phyloP scores from a whole-genome alignment of 169 alveolate species.

The Plasmodium knowlesi region DNA sequence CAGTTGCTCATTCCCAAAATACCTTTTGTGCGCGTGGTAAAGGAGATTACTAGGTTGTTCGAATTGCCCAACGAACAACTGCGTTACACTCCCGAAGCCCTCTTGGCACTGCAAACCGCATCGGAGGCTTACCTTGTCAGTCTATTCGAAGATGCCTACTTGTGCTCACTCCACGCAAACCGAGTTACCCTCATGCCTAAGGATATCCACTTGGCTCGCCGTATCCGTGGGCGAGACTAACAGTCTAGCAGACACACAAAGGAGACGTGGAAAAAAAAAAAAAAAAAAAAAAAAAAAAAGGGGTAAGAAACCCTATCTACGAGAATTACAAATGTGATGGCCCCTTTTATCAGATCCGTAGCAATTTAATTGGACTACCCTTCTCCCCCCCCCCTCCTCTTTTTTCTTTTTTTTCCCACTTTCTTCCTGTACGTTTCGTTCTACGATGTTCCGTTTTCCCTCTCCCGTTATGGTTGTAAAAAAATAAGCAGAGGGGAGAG shows the following conservation, averaged over 20 bases:
- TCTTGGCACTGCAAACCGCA: constrained; percentile 88
- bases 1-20: constrained; percentile 94
- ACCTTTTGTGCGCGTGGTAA: constrained; percentile 96
- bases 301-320: background rate
- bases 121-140: constrained; percentile 88
- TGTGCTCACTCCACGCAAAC: constrained; percentile 89
- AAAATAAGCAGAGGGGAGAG: background rate
- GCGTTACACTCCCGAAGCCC: constrained; percentile 87
- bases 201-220: constrained; percentile 88
- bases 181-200: constrained; percentile 90
- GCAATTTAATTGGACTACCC: background rate
- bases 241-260: background rate
- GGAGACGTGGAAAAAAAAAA: background rate
- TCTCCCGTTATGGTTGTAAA: background rate
- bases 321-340: background rate
- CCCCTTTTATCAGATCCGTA: background rate
- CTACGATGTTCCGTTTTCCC: background rate
- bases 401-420: background rate
- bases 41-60: constrained; percentile 90
- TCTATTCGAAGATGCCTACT: constrained; percentile 87
- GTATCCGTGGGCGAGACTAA: constrained; percentile 81
- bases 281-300: background rate
- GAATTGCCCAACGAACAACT: constrained; percentile 79
- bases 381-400: background rate
- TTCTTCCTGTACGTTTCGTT: background rate